phyloP scores from a whole-genome alignment of 169 alveolate species.

The Babesia ovata region DNA sequence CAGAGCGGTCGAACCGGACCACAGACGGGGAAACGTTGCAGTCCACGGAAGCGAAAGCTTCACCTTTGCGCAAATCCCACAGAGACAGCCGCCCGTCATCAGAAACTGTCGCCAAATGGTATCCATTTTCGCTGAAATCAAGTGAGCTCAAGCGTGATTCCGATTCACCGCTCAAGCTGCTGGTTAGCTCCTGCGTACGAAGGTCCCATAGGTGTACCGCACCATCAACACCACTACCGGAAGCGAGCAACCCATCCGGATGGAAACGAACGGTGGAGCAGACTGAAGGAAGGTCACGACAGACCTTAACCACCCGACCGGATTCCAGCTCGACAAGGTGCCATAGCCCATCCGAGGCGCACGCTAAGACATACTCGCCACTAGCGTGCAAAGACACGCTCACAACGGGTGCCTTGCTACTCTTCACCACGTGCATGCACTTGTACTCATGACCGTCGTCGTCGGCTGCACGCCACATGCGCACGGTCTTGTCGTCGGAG shows the following conservation, averaged over 20 bases:
- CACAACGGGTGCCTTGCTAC: constrained; percentile 75
- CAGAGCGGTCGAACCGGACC: constrained; percentile 75
- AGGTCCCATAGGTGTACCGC: constrained; percentile 84
- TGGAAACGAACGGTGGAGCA: constrained; percentile 73
- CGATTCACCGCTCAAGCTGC: constrained; percentile 41
- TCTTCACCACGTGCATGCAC: constrained; percentile 66
- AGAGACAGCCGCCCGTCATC: constrained; percentile 71
- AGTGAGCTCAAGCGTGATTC: constrained; percentile 46
- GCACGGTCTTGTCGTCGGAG: constrained; percentile 80
- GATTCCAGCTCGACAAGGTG: constrained; percentile 76
- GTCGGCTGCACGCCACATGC: constrained; percentile 75
- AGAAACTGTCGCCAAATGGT: constrained; percentile 81
- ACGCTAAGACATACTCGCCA: constrained; percentile 76
- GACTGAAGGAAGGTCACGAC: constrained; percentile 71
- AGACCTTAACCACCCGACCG: constrained; percentile 71
- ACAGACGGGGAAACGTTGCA: constrained; percentile 64
- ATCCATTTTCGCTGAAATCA: constrained; percentile 85
- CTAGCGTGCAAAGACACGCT: constrained; percentile 80
- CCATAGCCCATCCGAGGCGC: constrained; percentile 79
- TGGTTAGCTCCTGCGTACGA: constrained; percentile 67
- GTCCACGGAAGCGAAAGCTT: constrained; percentile 66
- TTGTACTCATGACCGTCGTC: constrained; percentile 51
- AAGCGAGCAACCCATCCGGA: constrained; percentile 87
- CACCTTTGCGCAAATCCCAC: constrained; percentile 82
- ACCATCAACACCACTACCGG: constrained; percentile 79